These are phyloP conservation scores for Microascus cirrosus DNA, from an alignment of 2,329 filamentous ascomycete genomes.

Conservation along the genomic window DNA sequence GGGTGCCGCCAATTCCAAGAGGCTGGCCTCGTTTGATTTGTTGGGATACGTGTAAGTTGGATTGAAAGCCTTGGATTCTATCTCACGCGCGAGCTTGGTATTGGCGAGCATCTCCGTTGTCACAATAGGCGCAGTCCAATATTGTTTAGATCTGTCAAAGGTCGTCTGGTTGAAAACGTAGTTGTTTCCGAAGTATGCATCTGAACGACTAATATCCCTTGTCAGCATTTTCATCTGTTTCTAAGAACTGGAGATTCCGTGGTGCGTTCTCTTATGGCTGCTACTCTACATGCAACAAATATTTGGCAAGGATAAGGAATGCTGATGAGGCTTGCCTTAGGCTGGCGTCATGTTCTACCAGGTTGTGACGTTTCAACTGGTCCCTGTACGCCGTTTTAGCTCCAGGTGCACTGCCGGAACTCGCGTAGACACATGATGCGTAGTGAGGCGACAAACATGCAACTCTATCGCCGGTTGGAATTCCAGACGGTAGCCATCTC, in stretches of 20 bases:
- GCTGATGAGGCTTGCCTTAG: constrained; percentile 17
- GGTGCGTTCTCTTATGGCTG: too few relatives aligned
- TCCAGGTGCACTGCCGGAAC: neutral
- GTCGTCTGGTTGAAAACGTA: constrained; percentile 39
- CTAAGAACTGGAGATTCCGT: too few relatives aligned
- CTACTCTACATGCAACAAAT: neutral
- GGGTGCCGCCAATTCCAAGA: constrained; percentile 37
- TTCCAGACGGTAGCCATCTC: neutral
- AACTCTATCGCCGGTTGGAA: neutral
- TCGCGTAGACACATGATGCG: neutral
- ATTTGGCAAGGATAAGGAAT: neutral
- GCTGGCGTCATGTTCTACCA: constrained; percentile 38
- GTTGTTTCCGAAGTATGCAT: constrained; percentile 38
- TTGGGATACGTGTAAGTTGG: constrained; percentile 34
- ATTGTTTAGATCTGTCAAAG: constrained; percentile 31
- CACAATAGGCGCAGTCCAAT: constrained; percentile 32
- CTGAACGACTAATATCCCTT: constrained; percentile 24
- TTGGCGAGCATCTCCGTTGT: constrained; percentile 30
- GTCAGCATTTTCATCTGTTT: too few relatives aligned
- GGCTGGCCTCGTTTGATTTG: constrained; percentile 28
- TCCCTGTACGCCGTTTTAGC: constrained; percentile 12
- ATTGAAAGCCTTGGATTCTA: constrained; percentile 32
- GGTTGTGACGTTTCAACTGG: constrained; percentile 31
- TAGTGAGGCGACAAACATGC: neutral
- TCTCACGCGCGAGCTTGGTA: constrained; percentile 29